Evolutionary conservation across 2,329 filamentous ascomycete genomes (phyloP).

Genomic region (Esteya vermicola): DNA sequence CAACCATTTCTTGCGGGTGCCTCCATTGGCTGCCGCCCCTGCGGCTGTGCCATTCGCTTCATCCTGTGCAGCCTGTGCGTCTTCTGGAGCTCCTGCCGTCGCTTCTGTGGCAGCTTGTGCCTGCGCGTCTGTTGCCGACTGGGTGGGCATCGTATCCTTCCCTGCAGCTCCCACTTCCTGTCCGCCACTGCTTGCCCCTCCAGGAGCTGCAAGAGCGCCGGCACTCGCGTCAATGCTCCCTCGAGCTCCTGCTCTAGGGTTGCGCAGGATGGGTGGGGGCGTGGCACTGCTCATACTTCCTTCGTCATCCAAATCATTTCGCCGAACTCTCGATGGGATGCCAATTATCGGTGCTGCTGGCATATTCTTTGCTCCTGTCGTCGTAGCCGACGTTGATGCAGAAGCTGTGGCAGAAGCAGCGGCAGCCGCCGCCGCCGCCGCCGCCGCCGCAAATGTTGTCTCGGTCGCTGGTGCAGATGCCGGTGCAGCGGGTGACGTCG

Average conservation of each 20-base stretch:
- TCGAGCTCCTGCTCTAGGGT: conserved; percentile 12
- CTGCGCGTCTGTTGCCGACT: neutral
- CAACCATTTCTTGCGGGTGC: conserved; percentile 16
- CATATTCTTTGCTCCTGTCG: neutral
- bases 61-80: neutral
- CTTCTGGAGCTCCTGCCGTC: neutral
- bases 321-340: conserved; percentile 24
- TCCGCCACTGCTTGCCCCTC: neutral
- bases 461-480: conserved; percentile 13
- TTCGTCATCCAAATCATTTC: conserved; percentile 23
- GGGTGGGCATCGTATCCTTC: neutral
- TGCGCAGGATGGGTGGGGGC: conserved; percentile 41
- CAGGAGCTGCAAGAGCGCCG: too few relatives aligned
- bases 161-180: neutral
- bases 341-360: conserved; percentile 16
- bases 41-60: conserved; percentile 3
- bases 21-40: neutral
- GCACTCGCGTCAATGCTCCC: conserved; percentile 7
- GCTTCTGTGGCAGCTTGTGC: neutral
- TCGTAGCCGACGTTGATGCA: conserved; percentile 5
- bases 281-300: conserved; percentile 28
- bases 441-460: conserved; percentile 8
- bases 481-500: conserved; percentile 12
- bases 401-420: conserved; percentile 11
- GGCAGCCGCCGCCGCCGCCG: too few relatives aligned